Evolutionary conservation across 306 rosid genomes (phyloP), one percentile per base, ranked within the genome.

Genomic region (Alnus rubra): DNA sequence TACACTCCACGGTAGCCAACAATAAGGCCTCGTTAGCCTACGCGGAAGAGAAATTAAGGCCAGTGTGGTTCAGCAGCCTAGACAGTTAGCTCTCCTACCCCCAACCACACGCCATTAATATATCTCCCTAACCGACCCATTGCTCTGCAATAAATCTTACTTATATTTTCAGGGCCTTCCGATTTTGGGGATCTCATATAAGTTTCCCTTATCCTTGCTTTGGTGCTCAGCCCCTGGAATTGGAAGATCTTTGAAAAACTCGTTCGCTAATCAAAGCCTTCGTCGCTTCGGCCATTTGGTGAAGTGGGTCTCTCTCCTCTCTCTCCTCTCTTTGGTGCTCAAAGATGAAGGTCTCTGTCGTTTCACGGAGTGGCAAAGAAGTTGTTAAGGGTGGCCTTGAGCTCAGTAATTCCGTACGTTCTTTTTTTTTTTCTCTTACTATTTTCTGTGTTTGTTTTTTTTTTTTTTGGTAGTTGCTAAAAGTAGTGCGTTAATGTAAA

Each of bases 341-440:
- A 15, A 84, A 78, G 84, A 95, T 95, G 99, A 95, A 93, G 94
- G 88, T 95, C 65, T 44, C 69, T 67, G 88, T 95, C 49, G 94
- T 95, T 84, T 86, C 96, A 16, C 86, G 98, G 71, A 90, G 91
- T 80, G 97, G 99, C 54, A 87, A 88, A 84, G 98, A 95, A 79
- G 75, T 95, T 48, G 48, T 93, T 44, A 91, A 89, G 84, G 98
- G 97, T 42, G 99, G 97, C 81, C 78, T 93, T 78, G 88, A 88
- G 85, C 89, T 95, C 78, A 69, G 63, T 60, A 94, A 93, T 80
- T 87, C 94, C 74, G 99, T 95, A 90, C 58, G 97, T 75, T 44
- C 68, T 73, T 62, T 30, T 71, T 62, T 35, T 69, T 10, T 65
- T 42, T 52, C 75, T 67, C 74, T 54, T 37, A 47, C 3, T 16